These are phyloP conservation scores for Raffaelea albimanens DNA, from an alignment of 2,329 filamentous ascomycete species.

Conservation along the genomic window DNA sequence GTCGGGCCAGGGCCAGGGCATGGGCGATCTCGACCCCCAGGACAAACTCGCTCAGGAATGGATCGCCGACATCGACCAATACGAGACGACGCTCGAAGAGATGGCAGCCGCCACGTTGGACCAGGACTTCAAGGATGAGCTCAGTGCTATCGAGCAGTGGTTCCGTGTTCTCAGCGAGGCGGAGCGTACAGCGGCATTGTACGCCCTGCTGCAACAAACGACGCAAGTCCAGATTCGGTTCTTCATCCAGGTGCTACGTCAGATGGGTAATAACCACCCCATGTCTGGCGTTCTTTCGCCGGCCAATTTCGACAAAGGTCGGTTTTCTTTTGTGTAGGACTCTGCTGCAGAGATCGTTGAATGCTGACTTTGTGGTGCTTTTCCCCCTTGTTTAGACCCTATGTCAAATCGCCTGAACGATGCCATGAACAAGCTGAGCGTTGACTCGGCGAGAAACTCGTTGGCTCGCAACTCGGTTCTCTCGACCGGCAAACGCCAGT, in stretches of 20 bases:
- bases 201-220: slow-evolving; percentile 93
- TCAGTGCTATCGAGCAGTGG: slow-evolving; percentile 99
- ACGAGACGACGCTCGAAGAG: slow-evolving; percentile 96
- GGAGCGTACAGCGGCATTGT: slow-evolving; percentile 88
- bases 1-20: slow-evolving; percentile 56
- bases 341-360: background rate
- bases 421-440: slow-evolving; percentile 90
- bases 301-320: slow-evolving; percentile 93
- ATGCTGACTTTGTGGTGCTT: background rate
- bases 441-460: slow-evolving; percentile 80
- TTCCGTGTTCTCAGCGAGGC: slow-evolving; percentile 96
- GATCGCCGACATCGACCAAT: slow-evolving; percentile 98
- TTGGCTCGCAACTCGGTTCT: slow-evolving; percentile 71
- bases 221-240: slow-evolving; percentile 98
- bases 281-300: slow-evolving; percentile 94
- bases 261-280: slow-evolving; percentile 97
- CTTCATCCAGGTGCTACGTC: slow-evolving; percentile 96
- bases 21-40: slow-evolving; percentile 67
- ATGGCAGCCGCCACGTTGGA: slow-evolving; percentile 98
- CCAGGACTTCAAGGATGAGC: slow-evolving; percentile 98
- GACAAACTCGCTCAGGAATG: slow-evolving; percentile 96
- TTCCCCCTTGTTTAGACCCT: slow-evolving; percentile 53
- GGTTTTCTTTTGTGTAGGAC: background rate
- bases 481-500: slow-evolving; percentile 78
- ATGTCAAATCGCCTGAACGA: slow-evolving; percentile 95